Base-by-base conservation (phyloP, 345 rosid species). In the Citrus maxima region DNA sequence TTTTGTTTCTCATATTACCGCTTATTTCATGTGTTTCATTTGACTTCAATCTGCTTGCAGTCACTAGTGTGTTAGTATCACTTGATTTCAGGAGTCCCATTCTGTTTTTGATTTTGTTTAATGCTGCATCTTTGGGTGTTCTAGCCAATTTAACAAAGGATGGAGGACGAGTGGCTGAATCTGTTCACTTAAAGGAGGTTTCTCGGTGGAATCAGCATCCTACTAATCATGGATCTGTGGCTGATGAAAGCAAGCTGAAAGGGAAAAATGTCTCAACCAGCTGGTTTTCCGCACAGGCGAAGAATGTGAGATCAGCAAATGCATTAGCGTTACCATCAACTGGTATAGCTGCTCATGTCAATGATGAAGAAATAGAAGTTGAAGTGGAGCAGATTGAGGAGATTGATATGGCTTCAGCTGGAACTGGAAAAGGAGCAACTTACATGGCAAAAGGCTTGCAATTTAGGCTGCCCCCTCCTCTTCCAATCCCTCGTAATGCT, bases 281-380 rank as follows among this genome's bases (percentile, higher is more conserved):
- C 80, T 77, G 66, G 75, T 73, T 86, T 42, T 62, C 84, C 24
- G 79, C 77, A 7, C 87, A 84, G 88, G 71, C 68, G 34, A 84
- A 83, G 83, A 83, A 78, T 77, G 78, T 68, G 51, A 83, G 74
- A 3, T 51, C 80, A 3, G 91, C 77, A 54, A 46, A 46, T 46
- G 51, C 51, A 46, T 38, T 67, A 84, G 60, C 80, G 28, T 78
- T 87, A 69, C 91, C 95, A 42, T 85, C 93, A 62, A 88, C 92
- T 10, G 82, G 93, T 85, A 89, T 93, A 89, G 95, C 93, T 82
- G 95, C 93, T 72, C 88, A 82, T 22, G 91, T 84, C n/a, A 74
- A 70, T 74, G 90, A 89, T 32, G 88, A 87, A 16, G 75, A 79
- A 46, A 84, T 86, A 76, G 98, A 88, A 64, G 73, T 76, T 80